Conservation (phyloP, 2,329 filamentous ascomycete species). For the Neonectria neomacrospora region DNA sequence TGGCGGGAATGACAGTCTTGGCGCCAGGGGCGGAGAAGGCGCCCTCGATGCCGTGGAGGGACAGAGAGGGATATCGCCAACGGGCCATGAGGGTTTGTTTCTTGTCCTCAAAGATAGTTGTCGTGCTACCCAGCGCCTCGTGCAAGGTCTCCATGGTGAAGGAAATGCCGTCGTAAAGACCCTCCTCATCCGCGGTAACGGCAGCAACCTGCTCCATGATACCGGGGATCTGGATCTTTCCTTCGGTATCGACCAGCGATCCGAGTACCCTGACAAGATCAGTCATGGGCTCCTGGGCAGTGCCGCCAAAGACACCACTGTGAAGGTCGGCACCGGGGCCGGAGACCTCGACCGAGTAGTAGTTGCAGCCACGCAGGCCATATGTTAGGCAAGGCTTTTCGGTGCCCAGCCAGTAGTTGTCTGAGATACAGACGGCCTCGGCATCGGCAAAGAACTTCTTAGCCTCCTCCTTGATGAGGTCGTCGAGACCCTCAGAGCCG, state of each 20-base stretch:
- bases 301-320: conserved; percentile 96
- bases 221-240: conserved; percentile 94
- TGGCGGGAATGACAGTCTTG: conserved; percentile 98
- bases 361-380: conserved; percentile 96
- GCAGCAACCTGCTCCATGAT: conserved; percentile 93
- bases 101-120: conserved; percentile 88
- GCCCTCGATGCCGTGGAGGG: conserved; percentile 93
- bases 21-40: conserved; percentile 93
- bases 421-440: conserved; percentile 96
- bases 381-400: conserved; percentile 99
- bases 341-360: conserved; percentile 92
- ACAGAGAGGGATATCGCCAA: conserved; percentile 95
- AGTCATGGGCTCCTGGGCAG: conserved; percentile 98
- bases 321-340: conserved; percentile 95
- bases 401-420: conserved; percentile 99
- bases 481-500: conserved; percentile 94
- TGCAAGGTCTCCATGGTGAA: conserved; percentile 98
- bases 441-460: conserved; percentile 95
- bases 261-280: conserved; percentile 86
- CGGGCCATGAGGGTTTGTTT: conserved; percentile 93
- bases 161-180: conserved; percentile 87
- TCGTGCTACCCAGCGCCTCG: conserved; percentile 89
- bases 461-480: conserved; percentile 90
- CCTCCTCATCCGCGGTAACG: conserved; percentile 85
- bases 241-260: conserved; percentile 86